Percentiles rank a stretch among this genome's conserved stretches.
phyloP scores from a whole-genome alignment of 2,329 filamentous ascomycete genomes.

The Fusarium irregulare region DNA sequence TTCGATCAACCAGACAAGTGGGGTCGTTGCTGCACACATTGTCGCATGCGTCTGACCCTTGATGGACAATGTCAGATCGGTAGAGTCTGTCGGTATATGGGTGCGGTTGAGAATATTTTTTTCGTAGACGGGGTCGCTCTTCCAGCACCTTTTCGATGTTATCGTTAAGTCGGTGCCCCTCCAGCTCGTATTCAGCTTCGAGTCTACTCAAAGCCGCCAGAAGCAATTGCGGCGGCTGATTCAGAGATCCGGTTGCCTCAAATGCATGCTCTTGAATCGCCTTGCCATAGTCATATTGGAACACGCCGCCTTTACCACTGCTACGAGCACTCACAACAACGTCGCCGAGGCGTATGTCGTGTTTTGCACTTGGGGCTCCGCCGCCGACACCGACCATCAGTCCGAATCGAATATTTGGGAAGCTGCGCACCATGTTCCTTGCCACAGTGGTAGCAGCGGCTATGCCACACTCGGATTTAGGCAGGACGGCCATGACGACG shows the following conservation, averaged over 20 bases:
- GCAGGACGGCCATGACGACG: constrained; percentile 50
- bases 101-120: not conserved
- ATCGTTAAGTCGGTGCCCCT: constrained; percentile 12
- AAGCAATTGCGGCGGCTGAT: constrained; percentile 23
- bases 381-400: constrained; percentile 53
- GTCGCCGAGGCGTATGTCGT: constrained; percentile 51
- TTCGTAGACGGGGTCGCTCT: not conserved
- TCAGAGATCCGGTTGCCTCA: not conserved
- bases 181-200: not conserved
- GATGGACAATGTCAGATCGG: not conserved
- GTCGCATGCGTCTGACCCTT: not conserved
- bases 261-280: constrained; percentile 20
- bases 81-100: not conserved
- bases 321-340: constrained; percentile 35
- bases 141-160: not conserved
- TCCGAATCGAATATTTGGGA: constrained; percentile 46
- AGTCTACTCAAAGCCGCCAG: not conserved
- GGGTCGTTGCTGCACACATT: not conserved
- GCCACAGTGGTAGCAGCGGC: constrained; percentile 44
- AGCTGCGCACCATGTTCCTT: constrained; percentile 46
- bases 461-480: constrained; percentile 44
- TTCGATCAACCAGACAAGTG: not conserved
- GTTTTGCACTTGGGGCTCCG: constrained; percentile 49
- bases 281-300: constrained; percentile 43
- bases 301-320: constrained; percentile 7